Base-by-base conservation (phyloP, 306 rosid species). In the Cicer yamashitae region DNA sequence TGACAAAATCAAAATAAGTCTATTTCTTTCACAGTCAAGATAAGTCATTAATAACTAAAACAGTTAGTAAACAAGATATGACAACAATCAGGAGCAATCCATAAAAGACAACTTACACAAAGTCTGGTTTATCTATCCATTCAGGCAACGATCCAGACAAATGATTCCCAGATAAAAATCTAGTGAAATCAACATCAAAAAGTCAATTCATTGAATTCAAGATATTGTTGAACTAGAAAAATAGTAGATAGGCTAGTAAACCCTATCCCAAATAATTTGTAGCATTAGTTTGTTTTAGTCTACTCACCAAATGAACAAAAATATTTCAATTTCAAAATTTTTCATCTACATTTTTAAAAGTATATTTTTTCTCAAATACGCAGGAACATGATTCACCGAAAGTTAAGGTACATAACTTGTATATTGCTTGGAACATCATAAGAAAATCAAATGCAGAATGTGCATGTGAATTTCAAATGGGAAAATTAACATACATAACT, bases 151-250 rank as follows among this genome's bases (percentile, higher is more conserved):
- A 1, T 82, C 96, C 96, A 39, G 80, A 52, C 6, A 92, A 73
- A 77, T 52, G 15, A 82, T 92, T 90, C 81, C 88, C 88, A 37
- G 88, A 82, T 74, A 92, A 86, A 85, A 79, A 78, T 71, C 97
- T 62, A 38, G 74, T 45, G 20, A 84, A 60, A 67, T 46, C 37
- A 80, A 66, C 8, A 48, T 68, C 15, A 51, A 50, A 9, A 44
- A 15, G 39, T 73, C 72, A 78, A 39, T 73, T 77, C 7, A 44
- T 60, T 45, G 10, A 73, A 43, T 69, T 48, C 25, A 78, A 66
- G 58, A 15, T 30, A 34, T 14, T 15, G 37, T 47, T 66, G 34
- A 64, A 30, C 37, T 7, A 47, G n/a, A 18, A 56, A 76, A 71
- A 57, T 58, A 68, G 13, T 48, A 77, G 37, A 52, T 54, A 64